These are phyloP conservation scores for Aureobasidium sp. DNA, from an alignment of 2,329 filamentous ascomycete genomes.

Conservation along the genomic window DNA sequence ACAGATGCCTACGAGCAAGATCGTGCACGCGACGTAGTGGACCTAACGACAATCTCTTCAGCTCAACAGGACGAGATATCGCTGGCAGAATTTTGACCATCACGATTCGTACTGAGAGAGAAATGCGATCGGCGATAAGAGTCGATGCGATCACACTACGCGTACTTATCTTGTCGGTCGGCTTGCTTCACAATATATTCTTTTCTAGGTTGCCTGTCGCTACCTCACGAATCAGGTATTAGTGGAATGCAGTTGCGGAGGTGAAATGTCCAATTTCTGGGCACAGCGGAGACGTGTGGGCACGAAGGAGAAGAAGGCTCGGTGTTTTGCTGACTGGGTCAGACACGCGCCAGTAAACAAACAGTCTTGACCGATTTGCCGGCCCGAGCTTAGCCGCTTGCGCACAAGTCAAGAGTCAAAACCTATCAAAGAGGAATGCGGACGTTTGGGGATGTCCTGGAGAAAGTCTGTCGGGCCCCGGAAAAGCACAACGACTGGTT, in stretches of 20 bases:
- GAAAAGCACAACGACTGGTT: slow-evolving; percentile 11
- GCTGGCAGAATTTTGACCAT: slow-evolving; percentile 1
- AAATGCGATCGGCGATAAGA: neutral
- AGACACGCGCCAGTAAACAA: neutral
- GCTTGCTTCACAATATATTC: neutral
- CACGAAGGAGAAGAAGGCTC: neutral
- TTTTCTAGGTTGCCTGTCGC: neutral
- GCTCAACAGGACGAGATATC: neutral
- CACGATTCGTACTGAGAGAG: neutral
- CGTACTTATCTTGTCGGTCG: neutral
- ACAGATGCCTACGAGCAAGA: neutral
- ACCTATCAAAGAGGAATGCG: neutral
- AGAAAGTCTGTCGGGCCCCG: slow-evolving; percentile 11
- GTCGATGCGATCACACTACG: neutral
- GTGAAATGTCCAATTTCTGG: neutral
- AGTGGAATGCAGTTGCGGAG: slow-evolving; percentile 4
- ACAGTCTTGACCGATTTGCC: slow-evolving; percentile 9
- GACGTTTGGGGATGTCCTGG: slow-evolving; percentile 14
- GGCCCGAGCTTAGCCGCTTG: slow-evolving; percentile 15
- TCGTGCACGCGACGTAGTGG: slow-evolving; percentile 3
- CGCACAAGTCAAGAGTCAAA: slow-evolving; percentile 13
- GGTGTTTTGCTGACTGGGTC: slow-evolving; percentile 2
- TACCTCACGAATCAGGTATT: neutral
- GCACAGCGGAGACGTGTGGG: slow-evolving; percentile 12
- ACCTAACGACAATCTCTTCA: slow-evolving; percentile 5